Evolutionary conservation across 2,329 filamentous ascomycete species (phyloP), one percentile per base, ranked within the genome.

Genomic region (Ophiostoma ips): DNA sequence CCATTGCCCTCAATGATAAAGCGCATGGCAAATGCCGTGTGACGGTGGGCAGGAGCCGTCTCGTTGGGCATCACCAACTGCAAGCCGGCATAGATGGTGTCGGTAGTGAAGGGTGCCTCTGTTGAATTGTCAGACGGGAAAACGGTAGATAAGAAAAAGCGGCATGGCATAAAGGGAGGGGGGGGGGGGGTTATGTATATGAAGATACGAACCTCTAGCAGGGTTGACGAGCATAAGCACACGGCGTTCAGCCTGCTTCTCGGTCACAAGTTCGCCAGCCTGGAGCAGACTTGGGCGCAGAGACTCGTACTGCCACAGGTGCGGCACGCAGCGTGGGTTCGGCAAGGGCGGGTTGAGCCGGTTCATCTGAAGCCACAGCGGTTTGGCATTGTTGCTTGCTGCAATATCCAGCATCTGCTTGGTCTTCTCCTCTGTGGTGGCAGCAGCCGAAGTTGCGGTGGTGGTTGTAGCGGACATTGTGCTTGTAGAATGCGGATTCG

Each of bases 1-100:
- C 73, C 72, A 2, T 69, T 69, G 3, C 73, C 73, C 57, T 76
- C 72, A 49, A 77, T 74, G 53, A 77, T 72, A 60, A 75, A 77
- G 12, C 72, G 66, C 62, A 71, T 65, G 2, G 73, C 73, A 50
- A 76, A 76, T 1, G 73, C 72, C 0, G 67, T 70, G 55, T 77
- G 73, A 2, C 73, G 62, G 57, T 77, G 73, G 1, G 72, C 72
- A 4, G 65, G 67, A 1, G 73, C 72, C 0, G 66, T 72, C 56
- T 77, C 73, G 51, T 69, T 67, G 1, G 73, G 72, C 64, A 72
- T 69, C 4, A 77, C 71, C 0, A 77, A 64, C 58, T 76, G 74
- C 1, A 76, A 64, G 3, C 73, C 73, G 1, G 69, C 72, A 53
- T 76, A 76, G 11, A 77, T 57, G 2, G 72, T 76, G 57, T 77